phyloP scores from a whole-genome alignment of 2,329 filamentous ascomycete species.

The Emericellopsis cladophorae region DNA sequence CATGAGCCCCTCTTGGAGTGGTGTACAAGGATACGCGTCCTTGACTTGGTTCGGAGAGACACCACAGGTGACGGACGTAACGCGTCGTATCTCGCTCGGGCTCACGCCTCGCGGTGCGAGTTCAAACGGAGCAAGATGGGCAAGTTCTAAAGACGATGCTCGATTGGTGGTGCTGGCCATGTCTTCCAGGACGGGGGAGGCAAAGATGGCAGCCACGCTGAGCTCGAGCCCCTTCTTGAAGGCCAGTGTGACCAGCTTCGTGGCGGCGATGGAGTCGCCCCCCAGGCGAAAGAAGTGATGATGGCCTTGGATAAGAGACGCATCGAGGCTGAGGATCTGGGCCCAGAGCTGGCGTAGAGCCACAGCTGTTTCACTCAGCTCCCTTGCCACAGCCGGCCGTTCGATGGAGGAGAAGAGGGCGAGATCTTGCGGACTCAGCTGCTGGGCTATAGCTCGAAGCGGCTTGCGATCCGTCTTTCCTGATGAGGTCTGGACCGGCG shows the following conservation, averaged over 20 bases:
- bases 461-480: slow-evolving; percentile 7
- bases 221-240: slow-evolving; percentile 32
- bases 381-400: not conserved
- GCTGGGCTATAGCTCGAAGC: not conserved
- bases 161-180: slow-evolving; percentile 27
- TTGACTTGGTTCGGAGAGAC: not conserved
- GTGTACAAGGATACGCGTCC: not conserved
- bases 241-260: slow-evolving; percentile 45
- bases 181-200: slow-evolving; percentile 30
- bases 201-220: slow-evolving; percentile 43
- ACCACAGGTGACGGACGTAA: not conserved
- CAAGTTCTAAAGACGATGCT: not conserved
- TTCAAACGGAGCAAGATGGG: not conserved
- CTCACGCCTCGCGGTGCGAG: not conserved
- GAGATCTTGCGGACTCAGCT: not conserved
- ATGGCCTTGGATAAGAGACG: slow-evolving; percentile 27
- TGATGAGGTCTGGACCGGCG: slow-evolving; percentile 4
- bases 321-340: slow-evolving; percentile 1
- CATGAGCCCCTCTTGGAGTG: slow-evolving; percentile 3
- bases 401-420: slow-evolving; percentile 6
- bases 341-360: slow-evolving; percentile 2
- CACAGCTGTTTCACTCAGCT: not conserved
- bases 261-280: slow-evolving; percentile 47
- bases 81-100: not conserved
- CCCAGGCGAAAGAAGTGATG: slow-evolving; percentile 49